Evolutionary conservation across 495 filamentous ascomycete genomes (phyloP).

Genomic region (Xylaria longipes): DNA sequence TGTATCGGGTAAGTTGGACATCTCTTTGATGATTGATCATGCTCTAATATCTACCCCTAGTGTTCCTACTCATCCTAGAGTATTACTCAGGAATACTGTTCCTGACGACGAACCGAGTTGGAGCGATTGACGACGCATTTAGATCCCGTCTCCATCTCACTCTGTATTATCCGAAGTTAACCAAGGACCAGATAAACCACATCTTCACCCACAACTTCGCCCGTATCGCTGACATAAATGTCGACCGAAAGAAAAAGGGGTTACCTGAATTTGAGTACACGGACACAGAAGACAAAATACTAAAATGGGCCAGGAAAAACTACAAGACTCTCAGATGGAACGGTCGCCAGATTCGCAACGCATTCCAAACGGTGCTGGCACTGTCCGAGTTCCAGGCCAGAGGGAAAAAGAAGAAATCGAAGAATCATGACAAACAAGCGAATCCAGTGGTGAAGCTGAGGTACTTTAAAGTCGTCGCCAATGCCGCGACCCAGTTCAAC

Average conservation of each 20-base stretch:
- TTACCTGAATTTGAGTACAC: neutral
- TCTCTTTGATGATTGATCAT: neutral
- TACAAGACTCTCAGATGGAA: neutral
- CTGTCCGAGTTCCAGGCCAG: neutral
- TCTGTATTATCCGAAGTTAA: neutral
- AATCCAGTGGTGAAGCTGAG: neutral
- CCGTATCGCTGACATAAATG: neutral
- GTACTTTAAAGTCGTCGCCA: neutral
- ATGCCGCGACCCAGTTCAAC: neutral
- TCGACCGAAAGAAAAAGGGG: neutral
- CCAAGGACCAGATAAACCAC: neutral
- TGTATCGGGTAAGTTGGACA: neutral
- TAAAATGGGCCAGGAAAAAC: slow-evolving; percentile 4
- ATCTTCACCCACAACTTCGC: neutral
- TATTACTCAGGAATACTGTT: neutral
- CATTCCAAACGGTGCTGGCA: neutral
- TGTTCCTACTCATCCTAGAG: neutral
- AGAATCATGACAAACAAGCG: neutral
- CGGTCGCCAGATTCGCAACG: slow-evolving; percentile 4
- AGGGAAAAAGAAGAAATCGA: neutral
- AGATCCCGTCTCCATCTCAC: neutral
- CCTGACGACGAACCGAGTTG: neutral
- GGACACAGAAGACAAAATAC: neutral
- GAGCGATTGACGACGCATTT: neutral
- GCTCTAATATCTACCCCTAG: neutral